phyloP scores from a whole-genome alignment of 768 basidiomycete genomes.

The Termitomyces sp. region DNA sequence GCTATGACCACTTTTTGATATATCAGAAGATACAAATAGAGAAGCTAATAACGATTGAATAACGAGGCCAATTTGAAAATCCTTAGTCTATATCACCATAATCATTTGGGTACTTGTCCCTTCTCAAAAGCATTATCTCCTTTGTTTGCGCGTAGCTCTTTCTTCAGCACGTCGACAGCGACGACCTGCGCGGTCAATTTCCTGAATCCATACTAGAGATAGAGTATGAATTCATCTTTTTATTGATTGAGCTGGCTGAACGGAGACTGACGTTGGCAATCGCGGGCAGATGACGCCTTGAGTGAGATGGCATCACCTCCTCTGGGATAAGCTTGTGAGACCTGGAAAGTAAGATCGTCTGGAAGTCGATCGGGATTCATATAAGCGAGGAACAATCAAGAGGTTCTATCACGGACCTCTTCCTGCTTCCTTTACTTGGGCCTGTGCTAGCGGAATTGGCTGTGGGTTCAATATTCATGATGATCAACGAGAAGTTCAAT shows the following conservation, averaged over 20 bases:
- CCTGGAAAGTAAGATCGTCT: constrained; percentile 71
- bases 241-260: neutral
- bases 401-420: constrained; percentile 36
- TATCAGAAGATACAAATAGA: too few relatives aligned
- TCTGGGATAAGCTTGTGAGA: constrained; percentile 64
- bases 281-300: constrained; percentile 24
- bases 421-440: constrained; percentile 52
- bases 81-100: too few relatives aligned
- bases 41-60: too few relatives aligned
- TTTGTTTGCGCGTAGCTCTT: constrained; percentile 21
- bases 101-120: neutral
- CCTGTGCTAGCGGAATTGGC: constrained; percentile 75
- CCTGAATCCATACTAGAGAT: constrained; percentile 24
- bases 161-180: constrained; percentile 32
- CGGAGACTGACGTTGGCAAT: constrained; percentile 13
- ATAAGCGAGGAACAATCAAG: neutral
- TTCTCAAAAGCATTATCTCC: constrained; percentile 2
- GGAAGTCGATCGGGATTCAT: neutral
- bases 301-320: constrained; percentile 70
- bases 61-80: neutral
- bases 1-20: too few relatives aligned
- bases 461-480: constrained; percentile 20
- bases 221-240: neutral
- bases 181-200: constrained; percentile 31
- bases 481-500: neutral